Evolutionary conservation across 306 rosid genomes (phyloP), one percentile per base, ranked within the genome.

Genomic region (Carpinus fangiana): DNA sequence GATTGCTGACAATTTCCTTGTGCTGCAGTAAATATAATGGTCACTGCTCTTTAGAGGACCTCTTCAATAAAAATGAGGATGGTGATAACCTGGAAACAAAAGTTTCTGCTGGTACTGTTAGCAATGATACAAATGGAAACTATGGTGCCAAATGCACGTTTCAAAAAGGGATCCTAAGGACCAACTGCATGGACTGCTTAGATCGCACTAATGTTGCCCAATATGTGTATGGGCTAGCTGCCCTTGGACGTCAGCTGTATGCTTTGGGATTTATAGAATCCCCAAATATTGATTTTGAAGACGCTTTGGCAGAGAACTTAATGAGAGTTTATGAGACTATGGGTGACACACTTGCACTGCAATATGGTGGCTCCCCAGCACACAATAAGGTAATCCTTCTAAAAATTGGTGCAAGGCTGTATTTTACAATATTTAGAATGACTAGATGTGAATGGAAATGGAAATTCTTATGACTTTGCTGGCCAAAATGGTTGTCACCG

Each of bases 201-300:
- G 99, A 96, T 78, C 99, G 99, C 78, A 96, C 99, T 54, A 96
- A 96, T 61, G 97, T 96, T 79, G 99, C 98, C 2, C 99, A 96
- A 73, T 96, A 85, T 85, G 87, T 90, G 28, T 96, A 83, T 84
- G 99, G 99, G 66, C 84, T 93, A 51, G 92, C 82, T 84, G 94
- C 92, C 43, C 91, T 96, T 43, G 99, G 92, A 77, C 81, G 82
- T 43, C 99, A 96, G 80, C 84, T 96, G 26, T 87, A 89, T 73
- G 86, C 76, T 79, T 75, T 93, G 74, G 94, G 94, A 74, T 78
- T 93, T 68, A 52, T 68, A 68, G 94, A 89, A 59, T 83, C 93
- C 51, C 83, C 89, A 12, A 48, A 74, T 66, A 82, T 93, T 70
- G 89, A 93, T 88, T 89, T 93, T 23, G 89, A 89, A 76, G 76